Evolutionary conservation across 2,329 filamentous ascomycete species (phyloP).

Genomic region (Aspergillaceae sp.): DNA sequence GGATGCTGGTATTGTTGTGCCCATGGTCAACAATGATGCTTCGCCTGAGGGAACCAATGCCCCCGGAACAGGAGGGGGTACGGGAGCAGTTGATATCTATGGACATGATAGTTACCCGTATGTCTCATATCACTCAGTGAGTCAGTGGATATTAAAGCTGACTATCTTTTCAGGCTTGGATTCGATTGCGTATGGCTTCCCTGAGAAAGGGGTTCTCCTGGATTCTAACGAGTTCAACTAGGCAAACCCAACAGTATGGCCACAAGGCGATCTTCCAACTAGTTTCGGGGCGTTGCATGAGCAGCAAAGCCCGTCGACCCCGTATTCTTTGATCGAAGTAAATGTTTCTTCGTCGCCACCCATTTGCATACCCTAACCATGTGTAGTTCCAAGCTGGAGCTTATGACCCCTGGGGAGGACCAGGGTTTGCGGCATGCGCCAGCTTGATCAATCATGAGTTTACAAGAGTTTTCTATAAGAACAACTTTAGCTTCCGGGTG

Average conservation of each 20-base stretch:
- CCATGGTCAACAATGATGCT: constrained; percentile 68
- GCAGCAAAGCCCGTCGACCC: constrained; percentile 55
- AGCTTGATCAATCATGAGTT: constrained; percentile 63
- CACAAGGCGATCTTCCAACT: constrained; percentile 47
- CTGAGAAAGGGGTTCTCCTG: neutral
- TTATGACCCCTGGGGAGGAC: constrained; percentile 67
- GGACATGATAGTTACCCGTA: constrained; percentile 57
- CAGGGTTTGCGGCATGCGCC: constrained; percentile 59
- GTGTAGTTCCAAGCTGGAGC: constrained; percentile 59
- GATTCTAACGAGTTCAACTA: constrained; percentile 7
- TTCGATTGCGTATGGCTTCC: constrained; percentile 29
- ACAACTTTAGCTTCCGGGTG: constrained; percentile 57
- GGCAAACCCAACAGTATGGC: constrained; percentile 55
- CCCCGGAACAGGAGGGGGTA: constrained; percentile 46
- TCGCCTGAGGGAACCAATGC: constrained; percentile 52
- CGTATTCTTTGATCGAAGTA: constrained; percentile 55
- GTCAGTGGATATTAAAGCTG: neutral
- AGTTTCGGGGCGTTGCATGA: constrained; percentile 48
- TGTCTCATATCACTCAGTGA: constrained; percentile 4
- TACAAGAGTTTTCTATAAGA: constrained; percentile 71
- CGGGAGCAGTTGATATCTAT: constrained; percentile 55
- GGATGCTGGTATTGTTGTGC: constrained; percentile 62
- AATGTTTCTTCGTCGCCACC: constrained; percentile 1
- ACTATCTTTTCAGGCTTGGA: constrained; percentile 21
- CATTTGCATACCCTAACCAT: constrained; percentile 3